These are phyloP conservation scores for Didymella keratinophila DNA, from an alignment of 2,329 filamentous ascomycete species.

Conservation along the genomic window DNA sequence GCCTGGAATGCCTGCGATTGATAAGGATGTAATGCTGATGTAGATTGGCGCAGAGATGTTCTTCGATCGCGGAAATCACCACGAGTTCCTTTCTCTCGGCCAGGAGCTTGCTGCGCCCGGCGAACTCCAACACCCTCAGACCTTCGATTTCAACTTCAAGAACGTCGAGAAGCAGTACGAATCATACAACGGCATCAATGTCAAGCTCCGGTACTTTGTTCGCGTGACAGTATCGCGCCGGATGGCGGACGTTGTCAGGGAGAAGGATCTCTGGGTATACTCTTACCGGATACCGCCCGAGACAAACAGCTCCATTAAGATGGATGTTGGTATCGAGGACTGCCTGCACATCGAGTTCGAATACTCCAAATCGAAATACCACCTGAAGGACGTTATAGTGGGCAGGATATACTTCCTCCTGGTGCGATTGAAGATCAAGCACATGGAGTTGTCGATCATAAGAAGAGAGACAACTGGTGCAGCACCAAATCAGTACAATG, in stretches of 20 bases:
- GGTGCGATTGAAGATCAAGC: slow-evolving; percentile 97
- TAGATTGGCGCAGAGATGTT: slow-evolving; percentile 80
- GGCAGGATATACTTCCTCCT: slow-evolving; percentile 98
- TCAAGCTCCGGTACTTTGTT: slow-evolving; percentile 98
- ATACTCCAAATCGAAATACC: slow-evolving; percentile 99
- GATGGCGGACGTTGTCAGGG: slow-evolving; percentile 97
- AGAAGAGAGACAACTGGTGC: slow-evolving; percentile 94
- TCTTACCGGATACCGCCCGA: slow-evolving; percentile 97
- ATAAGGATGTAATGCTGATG: slow-evolving; percentile 21
- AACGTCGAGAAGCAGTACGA: slow-evolving; percentile 99
- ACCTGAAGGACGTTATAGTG: slow-evolving; percentile 98
- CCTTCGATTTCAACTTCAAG: slow-evolving; percentile 99
- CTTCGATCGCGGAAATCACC: slow-evolving; percentile 98
- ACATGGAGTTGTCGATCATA: slow-evolving; percentile 99
- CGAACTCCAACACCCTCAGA: slow-evolving; percentile 98
- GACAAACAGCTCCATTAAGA: slow-evolving; percentile 98
- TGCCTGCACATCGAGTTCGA: slow-evolving; percentile 99
- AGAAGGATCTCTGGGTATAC: slow-evolving; percentile 99
- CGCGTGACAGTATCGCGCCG: slow-evolving; percentile 94
- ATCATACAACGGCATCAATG: slow-evolving; percentile 99
- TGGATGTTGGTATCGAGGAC: slow-evolving; percentile 99
- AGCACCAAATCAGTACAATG: slow-evolving; percentile 98
- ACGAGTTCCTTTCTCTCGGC: slow-evolving; percentile 96
- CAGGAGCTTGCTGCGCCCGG: slow-evolving; percentile 96
- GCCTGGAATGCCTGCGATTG: slow-evolving; percentile 1